Conservation (phyloP, 352 stramenopile genomes). For the Phytopythium helicoides region DNA sequence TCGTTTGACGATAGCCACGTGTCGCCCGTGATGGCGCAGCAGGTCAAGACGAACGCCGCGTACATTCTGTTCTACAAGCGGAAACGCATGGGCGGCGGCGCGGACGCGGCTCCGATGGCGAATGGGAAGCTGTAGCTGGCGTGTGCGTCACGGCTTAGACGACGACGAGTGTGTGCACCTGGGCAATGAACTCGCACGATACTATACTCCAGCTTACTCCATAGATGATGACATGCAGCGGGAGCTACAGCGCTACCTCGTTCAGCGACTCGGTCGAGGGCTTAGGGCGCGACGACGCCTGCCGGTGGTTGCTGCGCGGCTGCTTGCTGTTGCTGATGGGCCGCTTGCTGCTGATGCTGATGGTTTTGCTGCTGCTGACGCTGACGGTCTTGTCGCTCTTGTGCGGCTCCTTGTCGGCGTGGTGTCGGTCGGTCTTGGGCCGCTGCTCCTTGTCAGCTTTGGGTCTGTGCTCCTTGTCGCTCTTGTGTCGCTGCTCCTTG, state of each 20-base stretch:
- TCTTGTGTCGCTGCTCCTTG: constrained; percentile 1
- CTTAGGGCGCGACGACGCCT: constrained; percentile 22
- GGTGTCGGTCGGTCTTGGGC: no score
- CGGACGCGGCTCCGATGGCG: background rate
- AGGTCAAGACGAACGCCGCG: constrained; percentile 76
- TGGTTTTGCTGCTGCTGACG: constrained; percentile 10
- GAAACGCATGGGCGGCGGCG: constrained; percentile 11
- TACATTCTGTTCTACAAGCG: constrained; percentile 92
- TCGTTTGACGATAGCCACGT: constrained; percentile 84
- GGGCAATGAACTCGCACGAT: no score
- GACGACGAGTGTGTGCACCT: background rate
- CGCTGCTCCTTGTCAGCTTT: no score
- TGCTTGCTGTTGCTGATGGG: constrained; percentile 20
- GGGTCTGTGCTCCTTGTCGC: constrained; percentile 2
- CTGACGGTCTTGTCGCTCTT: constrained; percentile 1
- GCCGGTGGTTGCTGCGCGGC: constrained; percentile 13
- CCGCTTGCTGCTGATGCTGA: constrained; percentile 15
- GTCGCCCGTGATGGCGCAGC: constrained; percentile 41
- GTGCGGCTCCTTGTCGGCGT: no score
- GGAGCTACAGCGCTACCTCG: constrained; percentile 21
- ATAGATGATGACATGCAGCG: background rate
- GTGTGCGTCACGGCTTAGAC: background rate
- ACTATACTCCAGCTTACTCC: background rate
- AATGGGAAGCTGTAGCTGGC: background rate
- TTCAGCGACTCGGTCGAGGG: constrained; percentile 3